Base-by-base conservation (phyloP, 352 stramenopile species). In the Globisporangium parvum region DNA sequence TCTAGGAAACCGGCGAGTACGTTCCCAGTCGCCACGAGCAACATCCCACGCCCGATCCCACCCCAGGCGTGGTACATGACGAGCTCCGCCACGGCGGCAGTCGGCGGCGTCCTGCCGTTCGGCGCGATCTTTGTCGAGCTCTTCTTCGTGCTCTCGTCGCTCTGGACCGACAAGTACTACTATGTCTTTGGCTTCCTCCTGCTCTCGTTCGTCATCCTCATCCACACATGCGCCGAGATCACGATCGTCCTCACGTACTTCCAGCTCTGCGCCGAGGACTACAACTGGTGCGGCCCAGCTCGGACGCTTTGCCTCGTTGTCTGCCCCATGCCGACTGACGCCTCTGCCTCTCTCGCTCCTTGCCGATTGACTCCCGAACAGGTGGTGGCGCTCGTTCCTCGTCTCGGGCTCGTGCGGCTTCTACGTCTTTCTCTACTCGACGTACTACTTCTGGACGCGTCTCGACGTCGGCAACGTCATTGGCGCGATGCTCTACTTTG, bases 211-310 rank as follows among this genome's bases (percentile, higher is more conserved):
- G 59, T 98, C 48, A 99, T 99, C 64, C 80, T 99, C 40, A 73
- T 99, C 53, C 87, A 99, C 55, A 99, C 97, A 24, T 99, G 95
- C 69, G 96, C 97, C 9, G 97, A 99, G 71, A 99, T 99, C 72
- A 98, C 96, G 45, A 98, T 99, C 67, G 92, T 99, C 40, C 92
- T 99, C 70, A 98, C 87, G 62, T 99, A 99, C 80, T 99, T 99
- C 73, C 97, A 99, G 86, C 93, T 99, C 14, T 99, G 96, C 68
- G 79, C 92, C 28, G 98, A 99, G 77, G 97, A 99, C 79, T 99
- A 99, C 79, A 95, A 99, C 77, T 99, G 98, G 98, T 99, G 66
- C 59, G 80, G 77, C 52, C 39, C n/a, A n/a, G n/a, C n/a, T n/a
- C n/a, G n/a, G n/a, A n/a, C n/a, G n/a, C n/a, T n/a, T n/a, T n/a